Evolutionary conservation across 2,329 filamentous ascomycete species (phyloP).

Genomic region (Xylariaceae sp.): DNA sequence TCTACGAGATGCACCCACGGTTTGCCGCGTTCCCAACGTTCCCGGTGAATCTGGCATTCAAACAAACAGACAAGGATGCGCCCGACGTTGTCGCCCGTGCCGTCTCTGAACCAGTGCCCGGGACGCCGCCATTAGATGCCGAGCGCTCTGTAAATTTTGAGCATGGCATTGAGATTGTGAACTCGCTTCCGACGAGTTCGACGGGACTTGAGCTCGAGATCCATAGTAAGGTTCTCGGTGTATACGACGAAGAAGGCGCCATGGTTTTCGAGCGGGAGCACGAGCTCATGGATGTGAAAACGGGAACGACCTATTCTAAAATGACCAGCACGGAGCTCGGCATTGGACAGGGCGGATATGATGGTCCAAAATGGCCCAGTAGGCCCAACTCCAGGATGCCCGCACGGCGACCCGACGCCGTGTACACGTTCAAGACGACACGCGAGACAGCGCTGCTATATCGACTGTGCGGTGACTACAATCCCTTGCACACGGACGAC

Average conservation of each 20-base stretch:
- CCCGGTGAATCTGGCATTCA: conserved; percentile 41
- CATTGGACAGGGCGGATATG: conserved; percentile 42
- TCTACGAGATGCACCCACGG: conserved; percentile 40
- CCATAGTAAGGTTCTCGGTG: conserved; percentile 37
- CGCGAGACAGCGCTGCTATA: conserved; percentile 38
- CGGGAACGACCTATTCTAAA: conserved; percentile 34
- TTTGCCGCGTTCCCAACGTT: conserved; percentile 44
- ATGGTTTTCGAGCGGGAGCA: conserved; percentile 41
- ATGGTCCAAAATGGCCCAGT: conserved; percentile 36
- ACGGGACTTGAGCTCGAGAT: conserved; percentile 28
- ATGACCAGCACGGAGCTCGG: conserved; percentile 39
- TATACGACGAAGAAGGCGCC: conserved; percentile 41
- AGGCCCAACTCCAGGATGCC: conserved; percentile 33
- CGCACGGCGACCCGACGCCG: conserved; percentile 32
- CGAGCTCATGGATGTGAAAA: conserved; percentile 36
- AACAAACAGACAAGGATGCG: conserved; percentile 39
- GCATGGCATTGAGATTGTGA: conserved; percentile 16
- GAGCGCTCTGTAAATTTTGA: conserved; percentile 16
- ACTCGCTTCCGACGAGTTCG: conserved; percentile 15
- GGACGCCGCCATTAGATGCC: conserved; percentile 13
- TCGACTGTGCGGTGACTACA: conserved; percentile 44
- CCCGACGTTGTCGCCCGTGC: conserved; percentile 15
- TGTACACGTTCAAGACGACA: conserved; percentile 35
- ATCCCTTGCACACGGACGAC: conserved; percentile 31
- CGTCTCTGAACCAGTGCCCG: conserved; percentile 15